Percentiles rank a stretch among this genome's conserved stretches.
These are phyloP conservation scores for Epichloe aotearoae DNA, from an alignment of 2,329 filamentous ascomycete genomes.

Conservation along the genomic window DNA sequence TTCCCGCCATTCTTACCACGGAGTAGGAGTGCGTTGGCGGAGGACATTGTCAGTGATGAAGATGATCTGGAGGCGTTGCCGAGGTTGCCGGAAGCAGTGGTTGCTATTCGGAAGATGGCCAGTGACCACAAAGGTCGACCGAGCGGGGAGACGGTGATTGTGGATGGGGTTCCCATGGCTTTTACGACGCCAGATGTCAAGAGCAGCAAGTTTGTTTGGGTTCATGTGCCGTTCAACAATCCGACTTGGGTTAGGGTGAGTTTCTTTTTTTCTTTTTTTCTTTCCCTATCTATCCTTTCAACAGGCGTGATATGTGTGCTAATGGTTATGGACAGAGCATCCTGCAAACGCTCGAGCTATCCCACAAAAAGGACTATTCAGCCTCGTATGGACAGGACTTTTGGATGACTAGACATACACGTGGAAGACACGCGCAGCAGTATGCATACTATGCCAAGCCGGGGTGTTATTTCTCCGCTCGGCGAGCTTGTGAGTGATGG, in stretches of 20 bases:
- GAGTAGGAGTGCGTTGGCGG: constrained; percentile 17
- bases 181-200: constrained; percentile 21
- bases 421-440: constrained; percentile 34
- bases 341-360: constrained; percentile 28
- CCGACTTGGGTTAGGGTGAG: constrained; percentile 43
- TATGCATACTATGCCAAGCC: constrained; percentile 37
- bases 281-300: neutral
- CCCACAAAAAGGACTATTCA: constrained; percentile 23
- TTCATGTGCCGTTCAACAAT: constrained; percentile 44
- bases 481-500: constrained; percentile 17
- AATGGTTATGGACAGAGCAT: constrained; percentile 20
- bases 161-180: constrained; percentile 16
- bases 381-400: constrained; percentile 32
- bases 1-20: constrained; percentile 24
- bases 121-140: constrained; percentile 9
- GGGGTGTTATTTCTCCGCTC: constrained; percentile 32
- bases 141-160: constrained; percentile 15
- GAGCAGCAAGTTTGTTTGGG: constrained; percentile 41
- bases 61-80: constrained; percentile 17
- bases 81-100: constrained; percentile 19
- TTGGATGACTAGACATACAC: constrained; percentile 34
- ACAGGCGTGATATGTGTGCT: neutral
- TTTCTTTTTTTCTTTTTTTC: neutral
- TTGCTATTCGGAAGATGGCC: constrained; percentile 16
- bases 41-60: constrained; percentile 9